Evolutionary conservation across 2,329 filamentous ascomycete species (phyloP), one percentile per base, ranked within the genome.

Genomic region (Cercospora sesami): DNA sequence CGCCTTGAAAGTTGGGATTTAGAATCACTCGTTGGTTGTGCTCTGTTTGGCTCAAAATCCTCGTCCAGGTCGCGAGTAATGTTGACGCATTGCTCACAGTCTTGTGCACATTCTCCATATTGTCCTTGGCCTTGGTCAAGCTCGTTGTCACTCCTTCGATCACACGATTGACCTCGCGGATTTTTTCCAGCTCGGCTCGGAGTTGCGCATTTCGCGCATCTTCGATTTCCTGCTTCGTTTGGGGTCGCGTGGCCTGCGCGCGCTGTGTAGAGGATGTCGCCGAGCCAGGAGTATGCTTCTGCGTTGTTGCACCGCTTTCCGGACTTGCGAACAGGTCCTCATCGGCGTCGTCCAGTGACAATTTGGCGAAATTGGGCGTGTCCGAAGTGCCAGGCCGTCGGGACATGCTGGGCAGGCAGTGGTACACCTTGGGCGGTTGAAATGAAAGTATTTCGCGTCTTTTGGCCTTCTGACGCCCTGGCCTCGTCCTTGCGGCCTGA

Each of bases 41-140:
- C 80, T 99, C 95, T 4, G 95, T 97, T 80, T 99, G 95, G 6
- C 93, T 95, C 12, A 99, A 87, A 72, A 99, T 97, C 63, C 93
- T 90, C 8, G 93, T 96, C 94, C 94, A 99, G 16, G 94, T 96
- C 75, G 96, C 93, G 33, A 99, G 88, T 14, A 99, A 86, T 1
- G 91, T 91, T 14, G 94, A 96, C 3, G 95, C 93, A 65, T 94
- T 94, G 72, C 87, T 86, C 51, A 98, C 93, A 3, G 95, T 97
- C 69, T 87, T 86, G 64, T 91, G 91, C 39, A 98, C 94, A 26
- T 91, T 96, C 75, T 88, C 84, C 91, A 95, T 95, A 79, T 94
- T 94, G 65, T 85, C 86, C 75, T 88, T 90, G 26, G 91, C 89
- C 70, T 88, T 87, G 73, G 91, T 87, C 23, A 95, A 82, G 53